These are phyloP conservation scores for Pyrus hybrid DNA, from an alignment of 331 rosid species.

Conservation along the genomic window DNA sequence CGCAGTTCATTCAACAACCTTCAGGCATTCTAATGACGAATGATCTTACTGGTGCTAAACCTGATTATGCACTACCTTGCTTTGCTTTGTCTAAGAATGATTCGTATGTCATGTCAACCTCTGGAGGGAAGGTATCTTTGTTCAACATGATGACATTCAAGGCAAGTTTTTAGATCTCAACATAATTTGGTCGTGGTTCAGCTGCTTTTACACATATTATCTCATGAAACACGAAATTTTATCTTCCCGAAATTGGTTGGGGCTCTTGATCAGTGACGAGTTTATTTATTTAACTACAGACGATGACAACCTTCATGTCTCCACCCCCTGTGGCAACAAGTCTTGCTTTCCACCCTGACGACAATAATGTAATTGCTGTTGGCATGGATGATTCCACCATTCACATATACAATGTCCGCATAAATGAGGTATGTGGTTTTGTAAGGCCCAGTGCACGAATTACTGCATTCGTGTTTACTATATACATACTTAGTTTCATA, in stretches of 20 bases:
- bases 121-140: conserved; percentile 58
- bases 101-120: conserved; percentile 56
- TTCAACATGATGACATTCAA: conserved; percentile 53
- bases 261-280: background rate
- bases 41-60: conserved; percentile 34
- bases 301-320: conserved; percentile 40
- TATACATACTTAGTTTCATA: background rate
- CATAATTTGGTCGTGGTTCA: background rate
- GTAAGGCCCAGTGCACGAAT: background rate
- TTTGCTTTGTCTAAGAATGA: conserved; percentile 59
- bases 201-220: background rate
- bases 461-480: background rate
- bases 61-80: conserved; percentile 40
- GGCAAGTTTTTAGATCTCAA: conserved; percentile 16
- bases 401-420: conserved; percentile 41
- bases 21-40: conserved; percentile 45
- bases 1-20: conserved; percentile 30
- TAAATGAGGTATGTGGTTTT: conserved; percentile 27
- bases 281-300: conserved; percentile 19
- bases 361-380: conserved; percentile 52
- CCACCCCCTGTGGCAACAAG: conserved; percentile 57
- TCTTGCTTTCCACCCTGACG: conserved; percentile 53
- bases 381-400: conserved; percentile 47
- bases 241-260: background rate
- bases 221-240: background rate